Evolutionary conservation across 1,139 yeast species (phyloP), one percentile per base, ranked within the genome.

Genomic region (Hyphopichia buzzinii): DNA sequence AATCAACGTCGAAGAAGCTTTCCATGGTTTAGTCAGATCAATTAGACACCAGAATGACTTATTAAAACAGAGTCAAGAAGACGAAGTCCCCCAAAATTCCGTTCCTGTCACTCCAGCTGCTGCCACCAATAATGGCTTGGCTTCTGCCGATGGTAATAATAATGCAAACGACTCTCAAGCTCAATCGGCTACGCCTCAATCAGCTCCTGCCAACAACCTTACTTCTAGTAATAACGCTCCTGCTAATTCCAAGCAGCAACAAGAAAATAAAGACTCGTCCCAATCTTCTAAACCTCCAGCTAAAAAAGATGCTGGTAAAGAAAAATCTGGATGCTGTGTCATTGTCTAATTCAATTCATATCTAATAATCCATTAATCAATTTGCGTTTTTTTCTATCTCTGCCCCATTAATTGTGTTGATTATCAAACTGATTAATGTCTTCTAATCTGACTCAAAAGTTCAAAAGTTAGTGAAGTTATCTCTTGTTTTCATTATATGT

Each of bases 1-100:
- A 48, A 80, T 88, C 57, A 90, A 92, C 52, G 97, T 94, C 36
- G 97, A 92, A 58, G 95, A 88, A 52, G 88, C 95, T 2, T 92
- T 94, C 59, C 83, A 74, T 54, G 84, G 80, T 29, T 67, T 86
- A 45, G 94, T 84, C 8, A 72, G 90, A 45, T 72, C 75, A 33
- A 81, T 84, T 39, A 68, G 83, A 47, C 70, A 60, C 32, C 62
- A 54, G 47, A 59, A 73, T 41, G 63, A 54, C 3, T 23, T 30
- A n/a, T 10, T 30, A 3, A n/a, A 12, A n/a, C 22, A 30, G 14
- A 21, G 22, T 21, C 27, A 30, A n/a, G n/a, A n/a, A n/a, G n/a
- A n/a, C n/a, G n/a, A n/a, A n/a, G n/a, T n/a, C 5, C 13, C 13
- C 15, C 15, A 26, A 12, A 14, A 6, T 29, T 15, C 53, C 16